phyloP scores from a whole-genome alignment of 1,284 basidiomycete genomes.

The Pseudozyma hubeiensis region DNA sequence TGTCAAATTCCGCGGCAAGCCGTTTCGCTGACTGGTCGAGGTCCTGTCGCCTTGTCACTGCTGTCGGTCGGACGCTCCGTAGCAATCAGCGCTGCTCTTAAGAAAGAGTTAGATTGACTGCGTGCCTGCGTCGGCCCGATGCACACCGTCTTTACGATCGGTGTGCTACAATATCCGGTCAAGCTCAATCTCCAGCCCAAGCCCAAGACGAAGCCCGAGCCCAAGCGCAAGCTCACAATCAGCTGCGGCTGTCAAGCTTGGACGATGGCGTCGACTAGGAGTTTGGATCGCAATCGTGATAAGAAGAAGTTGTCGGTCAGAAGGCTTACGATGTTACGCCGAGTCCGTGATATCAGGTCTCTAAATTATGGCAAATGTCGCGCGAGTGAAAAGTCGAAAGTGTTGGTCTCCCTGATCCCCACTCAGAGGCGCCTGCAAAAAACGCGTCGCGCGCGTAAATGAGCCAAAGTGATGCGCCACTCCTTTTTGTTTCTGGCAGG shows the following conservation, averaged over 20 bases:
- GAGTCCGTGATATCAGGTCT: not conserved
- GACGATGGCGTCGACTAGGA: not conserved
- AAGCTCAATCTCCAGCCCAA: too few relatives aligned
- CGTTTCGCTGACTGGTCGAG: too few relatives aligned
- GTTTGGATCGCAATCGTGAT: not conserved
- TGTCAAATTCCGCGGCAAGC: too few relatives aligned
- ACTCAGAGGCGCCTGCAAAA: not conserved
- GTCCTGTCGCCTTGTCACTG: not conserved
- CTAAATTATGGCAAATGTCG: constrained; percentile 6
- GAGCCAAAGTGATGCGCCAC: constrained; percentile 30
- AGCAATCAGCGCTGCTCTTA: not conserved
- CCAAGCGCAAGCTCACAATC: too few relatives aligned
- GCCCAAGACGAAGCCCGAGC: too few relatives aligned
- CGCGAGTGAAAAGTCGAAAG: constrained; percentile 15
- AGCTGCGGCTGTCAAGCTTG: too few relatives aligned
- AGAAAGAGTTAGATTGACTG: too few relatives aligned
- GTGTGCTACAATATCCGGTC: too few relatives aligned
- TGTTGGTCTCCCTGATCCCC: constrained; percentile 32
- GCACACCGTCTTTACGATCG: not conserved
- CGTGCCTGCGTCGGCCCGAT: not conserved
- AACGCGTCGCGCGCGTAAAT: constrained; percentile 53
- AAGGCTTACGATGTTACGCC: not conserved
- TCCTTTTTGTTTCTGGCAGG: constrained; percentile 8
- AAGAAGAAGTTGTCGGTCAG: too few relatives aligned
- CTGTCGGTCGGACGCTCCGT: not conserved